These are phyloP conservation scores for Plantago coronopus DNA, from an alignment of 305 asterid genomes.

Conservation along the genomic window DNA sequence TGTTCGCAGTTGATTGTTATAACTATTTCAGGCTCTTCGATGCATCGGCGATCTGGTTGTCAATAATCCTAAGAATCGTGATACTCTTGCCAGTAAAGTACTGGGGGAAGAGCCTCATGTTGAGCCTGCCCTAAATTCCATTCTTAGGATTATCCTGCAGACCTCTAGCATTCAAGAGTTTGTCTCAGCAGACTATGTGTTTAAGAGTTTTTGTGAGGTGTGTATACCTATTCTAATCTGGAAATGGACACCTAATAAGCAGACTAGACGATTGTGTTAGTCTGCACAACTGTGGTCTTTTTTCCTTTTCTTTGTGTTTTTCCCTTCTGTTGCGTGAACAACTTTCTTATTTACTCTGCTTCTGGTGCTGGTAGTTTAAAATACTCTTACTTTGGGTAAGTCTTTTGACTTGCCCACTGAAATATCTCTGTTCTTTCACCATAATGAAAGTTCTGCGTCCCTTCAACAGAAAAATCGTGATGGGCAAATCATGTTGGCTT, in stretches of 20 bases:
- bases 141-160: conserved; percentile 71
- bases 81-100: conserved; percentile 67
- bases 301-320: background rate
- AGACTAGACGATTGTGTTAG: no score
- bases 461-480: conserved; percentile 66
- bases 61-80: conserved; percentile 71
- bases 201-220: conserved; percentile 91
- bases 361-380: background rate
- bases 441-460: conserved; percentile 23
- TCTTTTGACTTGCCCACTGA: background rate
- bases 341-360: background rate
- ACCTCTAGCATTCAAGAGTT: conserved; percentile 84
- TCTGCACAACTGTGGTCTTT: conserved; percentile 9
- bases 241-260: background rate
- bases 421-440: conserved; percentile 6
- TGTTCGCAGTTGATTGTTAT: conserved; percentile 19
- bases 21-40: conserved; percentile 63
- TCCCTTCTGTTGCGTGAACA: conserved; percentile 9
- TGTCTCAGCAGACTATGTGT: conserved; percentile 78
- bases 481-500: conserved; percentile 87
- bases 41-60: conserved; percentile 78
- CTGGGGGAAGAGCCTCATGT: conserved; percentile 87
- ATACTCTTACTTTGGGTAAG: conserved; percentile 7
- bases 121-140: conserved; percentile 81
- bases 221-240: conserved; percentile 27